Conservation (phyloP, 352 stramenopile species). For the Albugo candida region DNA sequence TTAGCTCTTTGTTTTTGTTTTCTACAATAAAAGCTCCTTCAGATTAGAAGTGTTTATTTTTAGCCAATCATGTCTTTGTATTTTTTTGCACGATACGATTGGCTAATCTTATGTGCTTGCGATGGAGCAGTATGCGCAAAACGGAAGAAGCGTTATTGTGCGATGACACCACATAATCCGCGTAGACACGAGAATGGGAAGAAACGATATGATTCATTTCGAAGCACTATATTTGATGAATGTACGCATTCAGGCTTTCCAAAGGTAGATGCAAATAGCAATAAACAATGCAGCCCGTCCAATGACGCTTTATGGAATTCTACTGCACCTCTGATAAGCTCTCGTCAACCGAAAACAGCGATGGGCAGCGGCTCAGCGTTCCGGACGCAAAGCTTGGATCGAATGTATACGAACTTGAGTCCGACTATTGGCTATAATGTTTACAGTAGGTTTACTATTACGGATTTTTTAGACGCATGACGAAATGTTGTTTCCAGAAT, state of each 20-base stretch:
- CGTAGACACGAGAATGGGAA: background rate
- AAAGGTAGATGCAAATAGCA: too few species aligned
- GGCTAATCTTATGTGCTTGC: too few species aligned
- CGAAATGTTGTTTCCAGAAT: constrained; percentile 13
- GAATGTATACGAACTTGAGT: constrained; percentile 41
- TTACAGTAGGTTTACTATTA: constrained; percentile 17
- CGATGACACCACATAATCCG: too few species aligned
- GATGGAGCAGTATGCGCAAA: too few species aligned
- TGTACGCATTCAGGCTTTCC: background rate
- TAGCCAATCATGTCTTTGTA: too few species aligned
- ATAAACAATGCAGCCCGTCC: too few species aligned
- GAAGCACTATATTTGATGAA: constrained; percentile 44
- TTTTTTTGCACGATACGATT: too few species aligned
- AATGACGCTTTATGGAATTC: too few species aligned
- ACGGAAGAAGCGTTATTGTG: too few species aligned
- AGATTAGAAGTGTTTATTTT: too few species aligned
- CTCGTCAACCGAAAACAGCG: constrained; percentile 26
- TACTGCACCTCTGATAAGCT: constrained; percentile 12
- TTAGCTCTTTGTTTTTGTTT: too few species aligned
- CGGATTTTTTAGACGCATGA: background rate
- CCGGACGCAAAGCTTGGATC: constrained; percentile 36
- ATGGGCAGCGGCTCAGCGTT: constrained; percentile 41
- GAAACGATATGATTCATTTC: constrained; percentile 28
- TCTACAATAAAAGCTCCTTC: too few species aligned
- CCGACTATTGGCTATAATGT: constrained; percentile 44